These are phyloP conservation scores for Podospora appendiculata DNA, from an alignment of 495 filamentous ascomycete species.

Conservation along the genomic window DNA sequence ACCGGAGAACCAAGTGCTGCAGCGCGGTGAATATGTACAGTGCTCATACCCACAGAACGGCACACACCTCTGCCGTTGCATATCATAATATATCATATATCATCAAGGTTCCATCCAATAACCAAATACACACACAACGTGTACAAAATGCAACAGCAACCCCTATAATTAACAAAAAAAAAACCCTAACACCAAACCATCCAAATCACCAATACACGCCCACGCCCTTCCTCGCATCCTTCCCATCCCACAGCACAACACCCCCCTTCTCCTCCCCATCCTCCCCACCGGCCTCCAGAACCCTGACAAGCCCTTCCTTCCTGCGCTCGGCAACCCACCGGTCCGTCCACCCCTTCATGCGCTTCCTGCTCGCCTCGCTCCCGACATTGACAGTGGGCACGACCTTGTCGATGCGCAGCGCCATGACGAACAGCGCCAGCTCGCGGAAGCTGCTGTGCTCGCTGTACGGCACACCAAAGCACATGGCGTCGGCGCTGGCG, in stretches of 20 bases:
- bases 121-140: too few species aligned
- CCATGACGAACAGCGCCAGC: slow-evolving; percentile 86
- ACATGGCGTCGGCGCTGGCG: slow-evolving; percentile 63
- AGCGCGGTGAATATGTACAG: too few species aligned
- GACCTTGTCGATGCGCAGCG: slow-evolving; percentile 75
- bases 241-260: slow-evolving; percentile 30
- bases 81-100: too few species aligned
- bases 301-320: slow-evolving; percentile 64
- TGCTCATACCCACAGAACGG: too few species aligned
- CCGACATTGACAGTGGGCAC: slow-evolving; percentile 95
- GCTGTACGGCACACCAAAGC: slow-evolving; percentile 88
- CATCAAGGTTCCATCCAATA: too few species aligned
- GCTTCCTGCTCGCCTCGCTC: slow-evolving; percentile 48
- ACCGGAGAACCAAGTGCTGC: too few species aligned
- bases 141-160: too few species aligned
- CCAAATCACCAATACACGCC: slow-evolving; percentile 34
- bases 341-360: slow-evolving; percentile 90
- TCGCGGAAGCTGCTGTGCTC: slow-evolving; percentile 94
- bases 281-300: slow-evolving; percentile 29
- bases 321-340: slow-evolving; percentile 79
- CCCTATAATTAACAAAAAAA: neutral
- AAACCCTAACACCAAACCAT: neutral
- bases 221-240: slow-evolving; percentile 29
- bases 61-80: too few species aligned
- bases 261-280: slow-evolving; percentile 16